A percentile compares a stretch with the other conserved stretches of the same genome.
Evolutionary conservation across 345 rosid genomes (phyloP).

Genomic region (Populus deltoides): DNA sequence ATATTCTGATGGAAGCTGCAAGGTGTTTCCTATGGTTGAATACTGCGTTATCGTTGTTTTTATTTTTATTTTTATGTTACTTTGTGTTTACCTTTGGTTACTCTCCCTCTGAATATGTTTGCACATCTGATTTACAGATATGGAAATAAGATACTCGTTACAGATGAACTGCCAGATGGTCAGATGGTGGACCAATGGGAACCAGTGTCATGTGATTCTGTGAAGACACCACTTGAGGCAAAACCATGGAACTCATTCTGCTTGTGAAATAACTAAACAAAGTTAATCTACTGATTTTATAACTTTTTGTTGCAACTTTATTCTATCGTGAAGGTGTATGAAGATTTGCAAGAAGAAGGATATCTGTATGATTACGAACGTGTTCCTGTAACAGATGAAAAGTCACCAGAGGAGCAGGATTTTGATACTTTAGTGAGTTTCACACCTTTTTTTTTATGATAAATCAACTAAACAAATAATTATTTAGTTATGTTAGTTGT

Average conservation of each 20-base stretch:
- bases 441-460: background rate
- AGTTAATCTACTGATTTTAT: constrained; percentile 17
- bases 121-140: constrained; percentile 56
- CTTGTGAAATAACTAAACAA: constrained; percentile 3
- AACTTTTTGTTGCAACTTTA: constrained; percentile 16
- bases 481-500: background rate
- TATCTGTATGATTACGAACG: constrained; percentile 90
- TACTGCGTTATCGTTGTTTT: background rate
- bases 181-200: constrained; percentile 99
- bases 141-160: constrained; percentile 96
- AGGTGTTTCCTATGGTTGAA: constrained; percentile 43
- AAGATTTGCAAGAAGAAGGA: constrained; percentile 81
- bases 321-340: constrained; percentile 58
- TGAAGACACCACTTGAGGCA: constrained; percentile 94
- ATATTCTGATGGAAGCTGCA: constrained; percentile 82
- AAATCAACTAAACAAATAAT: background rate
- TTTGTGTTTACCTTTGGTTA: constrained; percentile 1
- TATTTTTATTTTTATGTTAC: background rate
- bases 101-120: constrained; percentile 15
- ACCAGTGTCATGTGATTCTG: constrained; percentile 75
- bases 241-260: constrained; percentile 17
- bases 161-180: constrained; percentile 97
- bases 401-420: constrained; percentile 88
- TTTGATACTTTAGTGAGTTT: constrained; percentile 80
- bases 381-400: constrained; percentile 95